These are phyloP conservation scores for Eimeria brunetti DNA, from an alignment of 169 alveolate species.

Conservation along the genomic window DNA sequence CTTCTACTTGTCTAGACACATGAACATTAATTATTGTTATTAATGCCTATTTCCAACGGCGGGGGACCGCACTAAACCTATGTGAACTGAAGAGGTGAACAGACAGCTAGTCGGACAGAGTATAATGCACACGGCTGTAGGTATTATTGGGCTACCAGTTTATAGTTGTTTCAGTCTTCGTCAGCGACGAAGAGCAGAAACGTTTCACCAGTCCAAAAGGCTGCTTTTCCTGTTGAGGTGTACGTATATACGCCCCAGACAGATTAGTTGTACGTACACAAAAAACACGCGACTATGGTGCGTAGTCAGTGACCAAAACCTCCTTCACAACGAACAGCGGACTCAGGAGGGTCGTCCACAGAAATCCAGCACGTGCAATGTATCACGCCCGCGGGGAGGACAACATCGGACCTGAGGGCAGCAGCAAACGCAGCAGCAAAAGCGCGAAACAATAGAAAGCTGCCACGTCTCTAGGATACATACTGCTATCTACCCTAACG, in stretches of 20 bases:
- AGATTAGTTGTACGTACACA: neutral
- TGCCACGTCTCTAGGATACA: no score
- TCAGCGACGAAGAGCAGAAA: neutral
- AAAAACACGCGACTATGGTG: neutral
- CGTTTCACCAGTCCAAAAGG: neutral
- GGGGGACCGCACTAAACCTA: neutral
- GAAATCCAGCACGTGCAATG: constrained; percentile 69
- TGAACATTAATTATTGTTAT: constrained; percentile 12
- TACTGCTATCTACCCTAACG: neutral
- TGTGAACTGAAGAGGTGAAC: neutral
- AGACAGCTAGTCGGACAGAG: neutral
- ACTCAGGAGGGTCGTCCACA: constrained; percentile 39
- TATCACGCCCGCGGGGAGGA: constrained; percentile 76
- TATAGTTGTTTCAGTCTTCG: constrained; percentile 1
- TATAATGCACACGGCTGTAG: neutral
- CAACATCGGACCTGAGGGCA: constrained; percentile 71
- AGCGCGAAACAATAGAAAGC: neutral
- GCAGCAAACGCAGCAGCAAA: neutral
- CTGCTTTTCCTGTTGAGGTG: neutral
- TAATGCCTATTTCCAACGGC: constrained; percentile 33
- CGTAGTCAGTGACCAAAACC: neutral
- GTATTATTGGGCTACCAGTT: neutral
- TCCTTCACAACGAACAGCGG: neutral
- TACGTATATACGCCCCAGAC: neutral
- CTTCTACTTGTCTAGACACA: constrained; percentile 52